Evolutionary conservation across 2,329 filamentous ascomycete species (phyloP).

Genomic region (Diplodia sapinea): DNA sequence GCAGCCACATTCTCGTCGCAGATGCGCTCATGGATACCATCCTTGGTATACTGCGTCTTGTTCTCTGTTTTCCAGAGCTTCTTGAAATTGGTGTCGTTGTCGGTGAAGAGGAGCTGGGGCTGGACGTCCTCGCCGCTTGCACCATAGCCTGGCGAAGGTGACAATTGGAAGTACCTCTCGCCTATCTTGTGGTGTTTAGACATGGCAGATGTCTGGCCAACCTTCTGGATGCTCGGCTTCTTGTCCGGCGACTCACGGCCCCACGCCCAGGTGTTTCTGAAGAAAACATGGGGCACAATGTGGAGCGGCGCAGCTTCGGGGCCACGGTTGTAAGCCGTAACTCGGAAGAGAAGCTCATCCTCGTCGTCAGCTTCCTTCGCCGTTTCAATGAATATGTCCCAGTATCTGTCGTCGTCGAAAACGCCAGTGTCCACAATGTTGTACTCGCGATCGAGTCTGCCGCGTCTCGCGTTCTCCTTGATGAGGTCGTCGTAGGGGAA

Average conservation of each 20-base stretch:
- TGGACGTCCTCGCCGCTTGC: conserved; percentile 80
- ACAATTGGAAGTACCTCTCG: conserved; percentile 81
- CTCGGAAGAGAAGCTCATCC: conserved; percentile 89
- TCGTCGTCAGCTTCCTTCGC: conserved; percentile 92
- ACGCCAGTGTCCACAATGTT: conserved; percentile 87
- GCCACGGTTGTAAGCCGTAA: conserved; percentile 95
- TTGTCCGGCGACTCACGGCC: conserved; percentile 75
- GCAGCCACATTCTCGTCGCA: conserved; percentile 80
- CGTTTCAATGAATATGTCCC: conserved; percentile 96
- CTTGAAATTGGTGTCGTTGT: conserved; percentile 91
- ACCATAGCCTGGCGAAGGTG: conserved; percentile 86
- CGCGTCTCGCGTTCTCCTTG: conserved; percentile 79
- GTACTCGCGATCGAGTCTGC: conserved; percentile 82
- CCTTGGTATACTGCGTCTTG: conserved; percentile 84
- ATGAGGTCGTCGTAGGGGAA: conserved; percentile 92
- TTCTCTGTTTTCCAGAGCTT: conserved; percentile 76
- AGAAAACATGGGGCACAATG: conserved; percentile 94
- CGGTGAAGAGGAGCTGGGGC: conserved; percentile 87
- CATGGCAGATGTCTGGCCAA: conserved; percentile 70
- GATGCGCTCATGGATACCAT: conserved; percentile 89
- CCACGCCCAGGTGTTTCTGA: conserved; percentile 97
- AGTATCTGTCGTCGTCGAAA: conserved; percentile 90
- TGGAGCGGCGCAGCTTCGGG: conserved; percentile 89
- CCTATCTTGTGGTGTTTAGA: conserved; percentile 83
- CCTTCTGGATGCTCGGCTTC: conserved; percentile 77